phyloP scores from a whole-genome alignment of 257 asterid genomes.

The Apocynum venetum region DNA sequence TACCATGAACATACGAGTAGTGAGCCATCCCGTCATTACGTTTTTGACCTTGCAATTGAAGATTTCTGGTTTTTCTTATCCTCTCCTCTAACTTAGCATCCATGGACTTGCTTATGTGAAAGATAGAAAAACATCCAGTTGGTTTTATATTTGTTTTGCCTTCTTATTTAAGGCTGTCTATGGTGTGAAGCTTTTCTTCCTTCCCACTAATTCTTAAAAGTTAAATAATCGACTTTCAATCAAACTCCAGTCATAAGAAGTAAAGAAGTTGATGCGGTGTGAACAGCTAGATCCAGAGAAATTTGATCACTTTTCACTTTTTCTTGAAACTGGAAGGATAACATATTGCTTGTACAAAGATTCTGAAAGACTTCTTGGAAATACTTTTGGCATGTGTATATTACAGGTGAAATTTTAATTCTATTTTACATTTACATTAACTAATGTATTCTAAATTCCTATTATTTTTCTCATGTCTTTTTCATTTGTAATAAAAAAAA shows the following conservation, averaged over 20 bases:
- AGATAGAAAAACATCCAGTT: background rate
- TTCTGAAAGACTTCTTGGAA: constrained; percentile 93
- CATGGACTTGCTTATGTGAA: background rate
- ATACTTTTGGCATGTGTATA: constrained; percentile 98
- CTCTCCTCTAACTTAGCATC: background rate
- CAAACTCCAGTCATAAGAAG: constrained; percentile 55
- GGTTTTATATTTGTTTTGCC: background rate
- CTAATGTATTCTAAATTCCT: constrained; percentile 5
- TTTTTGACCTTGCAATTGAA: background rate
- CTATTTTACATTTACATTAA: background rate
- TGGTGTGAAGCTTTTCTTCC: background rate
- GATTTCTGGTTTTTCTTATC: background rate
- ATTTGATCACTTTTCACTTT: constrained; percentile 68
- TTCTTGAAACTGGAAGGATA: constrained; percentile 68
- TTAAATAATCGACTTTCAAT: background rate
- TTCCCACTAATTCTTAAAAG: background rate
- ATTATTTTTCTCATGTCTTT: background rate
- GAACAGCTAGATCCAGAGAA: constrained; percentile 74
- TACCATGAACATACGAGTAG: background rate
- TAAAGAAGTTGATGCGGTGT: constrained; percentile 63
- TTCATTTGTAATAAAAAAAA: background rate
- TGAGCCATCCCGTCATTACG: background rate
- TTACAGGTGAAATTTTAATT: constrained; percentile 56
- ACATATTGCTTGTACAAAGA: constrained; percentile 82
- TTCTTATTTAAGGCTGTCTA: background rate